These are phyloP conservation scores for Populus euphratica DNA, from an alignment of 345 rosid species.

Conservation along the genomic window DNA sequence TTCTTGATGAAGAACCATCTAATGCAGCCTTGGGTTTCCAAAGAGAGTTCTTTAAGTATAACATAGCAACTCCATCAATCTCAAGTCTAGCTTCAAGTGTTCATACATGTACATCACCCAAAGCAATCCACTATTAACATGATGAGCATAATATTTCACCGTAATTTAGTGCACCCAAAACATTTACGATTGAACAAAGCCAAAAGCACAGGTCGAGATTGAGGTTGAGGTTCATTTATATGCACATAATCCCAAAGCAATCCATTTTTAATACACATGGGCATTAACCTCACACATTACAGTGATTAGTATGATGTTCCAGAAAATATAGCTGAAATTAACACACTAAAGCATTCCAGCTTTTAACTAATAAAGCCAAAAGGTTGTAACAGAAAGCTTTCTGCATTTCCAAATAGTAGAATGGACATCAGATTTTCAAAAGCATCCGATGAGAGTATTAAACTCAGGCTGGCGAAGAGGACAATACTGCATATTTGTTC, in stretches of 20 bases:
- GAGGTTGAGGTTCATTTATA: neutral
- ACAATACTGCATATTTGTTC: neutral
- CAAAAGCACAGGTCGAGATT: neutral
- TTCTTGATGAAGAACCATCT: neutral
- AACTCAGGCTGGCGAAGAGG: neutral
- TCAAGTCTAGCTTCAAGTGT: neutral
- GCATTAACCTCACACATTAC: neutral
- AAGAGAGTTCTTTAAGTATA: neutral
- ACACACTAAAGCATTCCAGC: neutral
- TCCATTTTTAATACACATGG: neutral
- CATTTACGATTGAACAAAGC: neutral
- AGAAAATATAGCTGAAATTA: neutral
- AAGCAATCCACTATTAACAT: neutral
- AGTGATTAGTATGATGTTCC: neutral
- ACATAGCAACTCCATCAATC: neutral
- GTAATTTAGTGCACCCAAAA: neutral
- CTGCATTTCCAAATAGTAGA: neutral
- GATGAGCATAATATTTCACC: neutral
- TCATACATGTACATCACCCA: neutral
- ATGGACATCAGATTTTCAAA: slow-evolving; percentile 1
- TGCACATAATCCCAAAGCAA: neutral
- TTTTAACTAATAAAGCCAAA: neutral
- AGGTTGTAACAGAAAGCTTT: neutral
- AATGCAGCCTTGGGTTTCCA: neutral
- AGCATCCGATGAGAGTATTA: neutral